A percentile compares a stretch with the other conserved stretches of the same genome.
Conservation (phyloP, 257 asterid genomes). For the Knoxia roxburghii region DNA sequence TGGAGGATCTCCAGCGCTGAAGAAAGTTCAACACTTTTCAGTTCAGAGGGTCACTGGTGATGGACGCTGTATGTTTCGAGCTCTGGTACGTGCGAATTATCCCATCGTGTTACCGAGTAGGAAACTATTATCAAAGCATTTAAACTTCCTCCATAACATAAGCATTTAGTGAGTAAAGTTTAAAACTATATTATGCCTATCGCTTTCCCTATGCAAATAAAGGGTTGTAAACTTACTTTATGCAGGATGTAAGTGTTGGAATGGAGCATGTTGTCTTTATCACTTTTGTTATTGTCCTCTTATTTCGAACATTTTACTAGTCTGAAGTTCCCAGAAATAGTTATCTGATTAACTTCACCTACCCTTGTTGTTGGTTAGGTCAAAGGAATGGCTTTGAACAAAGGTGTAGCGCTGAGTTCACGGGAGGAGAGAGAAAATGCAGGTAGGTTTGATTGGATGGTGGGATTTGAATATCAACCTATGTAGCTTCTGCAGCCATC, state of each 20-base stretch:
- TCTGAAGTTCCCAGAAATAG: not conserved
- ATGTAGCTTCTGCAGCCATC: not conserved
- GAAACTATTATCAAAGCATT: not conserved
- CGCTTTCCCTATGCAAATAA: not conserved
- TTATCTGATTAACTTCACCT: not conserved
- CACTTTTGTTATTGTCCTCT: not conserved
- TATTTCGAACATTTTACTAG: not conserved
- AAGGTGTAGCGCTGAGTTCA: constrained; percentile 53
- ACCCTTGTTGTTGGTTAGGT: constrained; percentile 46
- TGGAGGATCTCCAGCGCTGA: constrained; percentile 51
- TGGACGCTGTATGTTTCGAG: constrained; percentile 94
- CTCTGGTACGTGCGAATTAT: constrained; percentile 52
- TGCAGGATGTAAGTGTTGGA: not conserved
- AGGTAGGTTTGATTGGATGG: constrained; percentile 37
- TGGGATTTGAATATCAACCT: not conserved
- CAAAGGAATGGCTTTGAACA: constrained; percentile 93
- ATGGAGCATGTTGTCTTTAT: not conserved
- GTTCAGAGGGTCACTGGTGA: constrained; percentile 86
- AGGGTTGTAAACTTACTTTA: not conserved
- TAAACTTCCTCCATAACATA: not conserved
- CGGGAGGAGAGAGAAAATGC: constrained; percentile 83
- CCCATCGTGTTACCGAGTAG: not conserved
- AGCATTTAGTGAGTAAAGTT: not conserved
- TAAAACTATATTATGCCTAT: not conserved
- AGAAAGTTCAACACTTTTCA: constrained; percentile 69